Base-by-base conservation (phyloP, 2,329 filamentous ascomycete species). In the Chaetomiaceae sp. region DNA sequence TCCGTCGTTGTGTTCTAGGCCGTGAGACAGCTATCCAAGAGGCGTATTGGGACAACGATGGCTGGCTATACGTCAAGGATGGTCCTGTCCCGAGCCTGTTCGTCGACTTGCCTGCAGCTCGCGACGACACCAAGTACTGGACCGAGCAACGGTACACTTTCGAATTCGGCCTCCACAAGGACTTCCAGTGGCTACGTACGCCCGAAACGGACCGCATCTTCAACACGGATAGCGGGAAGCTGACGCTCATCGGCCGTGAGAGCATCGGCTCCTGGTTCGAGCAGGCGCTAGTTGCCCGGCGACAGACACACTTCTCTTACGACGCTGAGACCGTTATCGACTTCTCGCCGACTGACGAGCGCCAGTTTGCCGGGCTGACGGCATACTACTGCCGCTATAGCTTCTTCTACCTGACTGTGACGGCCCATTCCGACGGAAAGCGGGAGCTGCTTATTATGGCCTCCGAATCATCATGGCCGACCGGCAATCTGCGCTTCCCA, bases 321-420 rank as follows among this genome's bases (percentile, higher is more conserved):
- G 78, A 82, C 50, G 79, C 78, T 44, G 78, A 82, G 63, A 82
- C 79, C 0, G 65, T 73, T 0, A 57, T 82, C 3, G 70, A 74
- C 51, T 82, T 81, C 58, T 65, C 67, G 0, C 81, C 81, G 0
- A 63, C 65, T 0, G 80, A 84, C 58, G 79, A 82, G 67, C 71
- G 80, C 10, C 74, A 82, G 56, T 83, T 81, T 53, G 80, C 81
- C 0, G 81, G 81, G 0, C 66, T 85, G 7, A 77, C 76, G 12
- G 77, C 78, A 0, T 84, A 84, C 64, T 84, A 84, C 66, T 79
- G 75, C 60, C 77, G 80, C 3, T 83, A 71, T 66, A 84, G 84
- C 65, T 84, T 83, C 65, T 83, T 82, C 68, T 84, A 83, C 57
- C 69, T 84, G 5, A 73, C 77, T 0, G 76, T 84, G 2, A 79